Conservation (phyloP, 169 alveolate genomes). For the Plasmodium knowlesi region DNA sequence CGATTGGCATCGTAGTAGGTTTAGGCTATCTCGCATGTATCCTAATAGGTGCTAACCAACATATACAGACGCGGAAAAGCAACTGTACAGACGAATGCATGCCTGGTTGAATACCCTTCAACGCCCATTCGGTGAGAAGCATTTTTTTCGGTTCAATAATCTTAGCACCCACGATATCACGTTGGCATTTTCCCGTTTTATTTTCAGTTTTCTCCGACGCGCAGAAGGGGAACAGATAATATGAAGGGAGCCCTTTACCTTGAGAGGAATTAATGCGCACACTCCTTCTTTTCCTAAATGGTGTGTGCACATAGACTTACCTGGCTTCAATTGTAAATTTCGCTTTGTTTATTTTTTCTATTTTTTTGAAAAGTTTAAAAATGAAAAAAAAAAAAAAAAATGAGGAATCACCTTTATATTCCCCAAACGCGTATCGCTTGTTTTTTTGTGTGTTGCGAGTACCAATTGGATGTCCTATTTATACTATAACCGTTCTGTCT, state of each 20-base stretch:
- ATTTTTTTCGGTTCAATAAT: background rate
- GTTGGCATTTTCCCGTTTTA: background rate
- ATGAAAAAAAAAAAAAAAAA: background rate
- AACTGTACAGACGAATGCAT: background rate
- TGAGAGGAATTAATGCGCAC: background rate
- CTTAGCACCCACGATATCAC: background rate
- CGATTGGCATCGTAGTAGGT: conserved; percentile 58
- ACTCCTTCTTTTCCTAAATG: background rate
- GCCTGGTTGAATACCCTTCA: background rate
- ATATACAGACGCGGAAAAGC: background rate
- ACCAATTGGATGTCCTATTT: background rate
- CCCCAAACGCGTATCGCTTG: background rate
- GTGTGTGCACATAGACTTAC: background rate
- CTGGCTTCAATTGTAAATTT: background rate
- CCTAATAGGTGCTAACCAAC: conserved; percentile 42
- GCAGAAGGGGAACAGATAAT: conserved; percentile 29
- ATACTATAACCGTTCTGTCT: conserved; percentile 7
- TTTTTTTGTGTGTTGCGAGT: background rate
- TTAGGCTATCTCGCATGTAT: conserved; percentile 49
- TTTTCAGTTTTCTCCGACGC: conserved; percentile 69
- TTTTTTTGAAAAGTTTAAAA: background rate
- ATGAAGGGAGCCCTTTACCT: background rate
- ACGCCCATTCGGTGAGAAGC: background rate
- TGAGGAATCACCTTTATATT: background rate
- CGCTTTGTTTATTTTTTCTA: background rate